Percentiles rank a stretch among this genome's conserved stretches.
These are phyloP conservation scores for Pythium aquatile DNA, from an alignment of 352 stramenopile genomes.

Conservation along the genomic window DNA sequence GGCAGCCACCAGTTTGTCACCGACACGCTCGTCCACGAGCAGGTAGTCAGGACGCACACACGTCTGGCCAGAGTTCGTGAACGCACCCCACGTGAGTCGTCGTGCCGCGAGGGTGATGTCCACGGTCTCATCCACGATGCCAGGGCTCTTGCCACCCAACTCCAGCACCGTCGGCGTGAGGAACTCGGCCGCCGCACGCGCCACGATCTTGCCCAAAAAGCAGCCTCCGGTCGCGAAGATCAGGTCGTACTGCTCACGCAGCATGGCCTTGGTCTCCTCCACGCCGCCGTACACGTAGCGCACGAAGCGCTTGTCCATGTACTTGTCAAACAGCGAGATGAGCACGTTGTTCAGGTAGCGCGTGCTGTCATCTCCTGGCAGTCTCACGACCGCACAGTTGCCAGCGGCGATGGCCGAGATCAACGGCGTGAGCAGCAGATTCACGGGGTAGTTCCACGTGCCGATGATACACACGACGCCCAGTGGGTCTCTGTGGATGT, in stretches of 20 bases:
- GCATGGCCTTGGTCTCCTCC: constrained; percentile 78
- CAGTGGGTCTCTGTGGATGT: constrained; percentile 68
- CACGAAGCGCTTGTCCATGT: constrained; percentile 74
- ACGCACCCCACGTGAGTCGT: constrained; percentile 85
- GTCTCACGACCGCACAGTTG: constrained; percentile 93
- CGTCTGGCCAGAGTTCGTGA: constrained; percentile 91
- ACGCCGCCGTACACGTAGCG: constrained; percentile 83
- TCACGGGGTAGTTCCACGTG: constrained; percentile 93
- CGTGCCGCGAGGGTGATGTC: constrained; percentile 61
- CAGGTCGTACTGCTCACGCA: constrained; percentile 77
- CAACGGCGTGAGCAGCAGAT: constrained; percentile 54
- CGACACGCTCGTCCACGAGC: constrained; percentile 80
- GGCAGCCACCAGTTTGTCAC: constrained; percentile 52
- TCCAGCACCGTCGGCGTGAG: constrained; percentile 96
- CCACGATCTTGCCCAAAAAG: constrained; percentile 89
- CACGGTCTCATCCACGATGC: constrained; percentile 73
- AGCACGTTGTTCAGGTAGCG: constrained; percentile 55
- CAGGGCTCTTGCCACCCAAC: constrained; percentile 92
- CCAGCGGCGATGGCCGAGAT: constrained; percentile 60
- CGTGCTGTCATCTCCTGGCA: constrained; percentile 86
- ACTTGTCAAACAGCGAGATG: constrained; percentile 63
- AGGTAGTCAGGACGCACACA: constrained; percentile 95
- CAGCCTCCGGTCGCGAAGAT: constrained; percentile 81
- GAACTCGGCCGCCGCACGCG: constrained; percentile 87
- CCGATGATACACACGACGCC: constrained; percentile 89